Conservation (phyloP, 164 flowering plant species). For the Echeveria elegans region DNA sequence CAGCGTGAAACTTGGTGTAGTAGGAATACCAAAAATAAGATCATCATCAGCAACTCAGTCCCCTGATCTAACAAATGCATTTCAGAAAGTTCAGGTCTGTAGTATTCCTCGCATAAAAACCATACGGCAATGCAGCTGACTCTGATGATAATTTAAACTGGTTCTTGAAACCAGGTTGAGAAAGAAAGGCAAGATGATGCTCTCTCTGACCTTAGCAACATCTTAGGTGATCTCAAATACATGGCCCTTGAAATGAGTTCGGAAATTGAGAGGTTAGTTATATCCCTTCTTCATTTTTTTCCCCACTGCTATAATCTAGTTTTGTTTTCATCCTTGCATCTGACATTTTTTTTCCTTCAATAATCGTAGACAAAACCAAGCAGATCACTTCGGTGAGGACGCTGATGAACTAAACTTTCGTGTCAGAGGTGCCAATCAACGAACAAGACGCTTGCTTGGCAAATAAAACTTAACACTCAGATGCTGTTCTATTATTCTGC, state of each 20-base stretch:
- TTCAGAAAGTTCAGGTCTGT: constrained; percentile 80
- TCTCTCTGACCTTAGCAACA: constrained; percentile 54
- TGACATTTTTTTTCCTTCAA: background rate
- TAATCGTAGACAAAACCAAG: constrained; percentile 55
- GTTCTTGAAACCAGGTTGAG: constrained; percentile 44
- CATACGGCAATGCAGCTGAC: too few relatives aligned
- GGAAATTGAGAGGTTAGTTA: constrained; percentile 58
- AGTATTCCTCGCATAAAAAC: background rate
- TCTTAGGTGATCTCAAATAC: constrained; percentile 66
- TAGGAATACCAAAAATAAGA: constrained; percentile 27
- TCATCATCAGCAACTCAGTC: constrained; percentile 28
- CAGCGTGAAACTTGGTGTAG: constrained; percentile 67
- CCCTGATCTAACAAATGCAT: constrained; percentile 44
- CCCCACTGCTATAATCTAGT: background rate
- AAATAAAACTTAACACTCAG: constrained; percentile 7
- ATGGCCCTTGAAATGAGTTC: constrained; percentile 88
- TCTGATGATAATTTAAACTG: background rate
- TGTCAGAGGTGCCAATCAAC: constrained; percentile 55
- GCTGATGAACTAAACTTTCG: constrained; percentile 47
- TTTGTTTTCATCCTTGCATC: background rate
- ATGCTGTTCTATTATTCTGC: background rate
- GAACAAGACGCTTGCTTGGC: constrained; percentile 32
- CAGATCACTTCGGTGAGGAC: constrained; percentile 41
- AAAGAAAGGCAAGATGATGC: constrained; percentile 73
- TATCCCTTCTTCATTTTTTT: background rate